Conservation (phyloP, 352 stramenopile species). For the Globisporangium apiculatum region DNA sequence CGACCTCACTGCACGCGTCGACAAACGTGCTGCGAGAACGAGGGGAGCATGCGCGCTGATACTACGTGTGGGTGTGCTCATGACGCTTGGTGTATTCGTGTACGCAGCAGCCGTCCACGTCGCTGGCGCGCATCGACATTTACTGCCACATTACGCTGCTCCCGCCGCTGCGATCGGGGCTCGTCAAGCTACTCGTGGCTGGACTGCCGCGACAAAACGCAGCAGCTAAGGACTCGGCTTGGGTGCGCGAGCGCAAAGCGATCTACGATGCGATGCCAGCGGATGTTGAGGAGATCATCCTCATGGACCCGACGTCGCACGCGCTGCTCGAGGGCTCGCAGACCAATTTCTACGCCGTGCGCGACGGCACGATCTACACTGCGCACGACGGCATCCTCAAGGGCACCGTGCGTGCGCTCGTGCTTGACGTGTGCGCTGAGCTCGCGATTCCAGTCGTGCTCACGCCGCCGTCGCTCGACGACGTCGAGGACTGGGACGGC, state of each 20-base stretch:
- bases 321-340: conserved; percentile 70
- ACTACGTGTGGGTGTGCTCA: too few species aligned
- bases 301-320: conserved; percentile 64
- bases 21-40: too few species aligned
- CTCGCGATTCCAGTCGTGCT: conserved; percentile 50
- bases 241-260: conserved; percentile 63
- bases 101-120: not conserved
- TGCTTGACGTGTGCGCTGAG: conserved; percentile 56
- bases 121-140: conserved; percentile 34
- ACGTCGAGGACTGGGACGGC: conserved; percentile 54
- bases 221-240: conserved; percentile 65
- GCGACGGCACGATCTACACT: conserved; percentile 46
- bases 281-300: conserved; percentile 76
- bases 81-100: too few species aligned
- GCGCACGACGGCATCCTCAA: conserved; percentile 70
- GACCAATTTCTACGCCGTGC: conserved; percentile 79
- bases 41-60: too few species aligned
- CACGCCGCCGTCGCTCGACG: conserved; percentile 38
- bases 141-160: conserved; percentile 74
- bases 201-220: conserved; percentile 67
- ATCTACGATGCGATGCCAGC: conserved; percentile 65
- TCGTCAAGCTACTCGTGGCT: conserved; percentile 68
- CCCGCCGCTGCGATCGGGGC: conserved; percentile 38
- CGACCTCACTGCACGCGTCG: not conserved
- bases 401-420: conserved; percentile 63